Percentiles rank a stretch among this genome's conserved stretches.
These are phyloP conservation scores for Nymphaea thermarum DNA, from an alignment of 164 flowering plant species.

Conservation along the genomic window DNA sequence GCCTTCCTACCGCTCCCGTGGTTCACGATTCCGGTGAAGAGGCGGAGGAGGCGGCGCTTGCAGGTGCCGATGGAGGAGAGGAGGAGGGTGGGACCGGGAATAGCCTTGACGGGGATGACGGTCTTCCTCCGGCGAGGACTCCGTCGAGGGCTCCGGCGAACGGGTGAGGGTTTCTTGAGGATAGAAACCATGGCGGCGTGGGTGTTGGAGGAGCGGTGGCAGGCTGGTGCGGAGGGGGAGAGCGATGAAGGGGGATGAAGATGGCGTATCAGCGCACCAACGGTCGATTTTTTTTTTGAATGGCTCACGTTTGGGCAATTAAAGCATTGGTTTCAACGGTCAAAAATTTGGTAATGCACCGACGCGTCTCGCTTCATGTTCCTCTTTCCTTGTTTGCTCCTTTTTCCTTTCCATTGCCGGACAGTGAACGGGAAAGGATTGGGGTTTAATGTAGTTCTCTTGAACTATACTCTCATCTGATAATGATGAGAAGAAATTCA, in stretches of 20 bases:
- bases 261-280: neutral
- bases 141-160: conserved; percentile 8
- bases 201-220: neutral
- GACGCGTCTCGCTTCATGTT: no score
- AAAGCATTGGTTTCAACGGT: neutral
- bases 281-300: neutral
- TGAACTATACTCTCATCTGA: no score
- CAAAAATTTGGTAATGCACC: neutral
- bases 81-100: conserved; percentile 28
- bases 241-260: neutral
- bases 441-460: no score
- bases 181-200: conserved; percentile 52
- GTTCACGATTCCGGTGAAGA: conserved; percentile 44
- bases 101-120: conserved; percentile 23
- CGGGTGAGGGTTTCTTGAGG: conserved; percentile 34
- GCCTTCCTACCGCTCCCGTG: conserved; percentile 30
- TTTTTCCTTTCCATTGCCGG: no score
- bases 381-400: no score
- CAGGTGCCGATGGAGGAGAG: conserved; percentile 55
- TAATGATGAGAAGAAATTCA: no score
- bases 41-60: conserved; percentile 50
- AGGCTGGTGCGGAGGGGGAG: neutral
- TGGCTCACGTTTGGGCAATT: neutral
- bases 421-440: no score
- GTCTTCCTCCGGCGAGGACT: conserved; percentile 23